These are phyloP conservation scores for Penicillium janthinellum DNA, from an alignment of 2,329 filamentous ascomycete species.

Conservation along the genomic window DNA sequence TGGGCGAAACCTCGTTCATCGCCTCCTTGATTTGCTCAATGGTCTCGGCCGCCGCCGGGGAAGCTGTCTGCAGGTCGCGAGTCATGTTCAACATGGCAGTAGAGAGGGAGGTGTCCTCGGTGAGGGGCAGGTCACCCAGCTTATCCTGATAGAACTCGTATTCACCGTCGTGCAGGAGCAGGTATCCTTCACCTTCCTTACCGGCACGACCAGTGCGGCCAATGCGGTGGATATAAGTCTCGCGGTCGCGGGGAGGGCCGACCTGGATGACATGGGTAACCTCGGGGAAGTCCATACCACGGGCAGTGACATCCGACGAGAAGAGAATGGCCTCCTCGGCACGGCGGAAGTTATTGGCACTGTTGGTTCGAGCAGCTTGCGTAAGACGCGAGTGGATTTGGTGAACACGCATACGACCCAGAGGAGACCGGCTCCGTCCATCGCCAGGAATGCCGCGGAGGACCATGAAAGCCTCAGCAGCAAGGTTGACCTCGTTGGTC, in stretches of 20 bases:
- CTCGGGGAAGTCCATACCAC: conserved; percentile 80
- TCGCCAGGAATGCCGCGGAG: conserved; percentile 38
- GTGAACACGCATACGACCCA: conserved; percentile 44
- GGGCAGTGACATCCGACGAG: conserved; percentile 77
- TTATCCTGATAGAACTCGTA: conserved; percentile 50
- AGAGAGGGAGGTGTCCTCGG: conserved; percentile 49
- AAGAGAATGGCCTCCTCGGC: conserved; percentile 67
- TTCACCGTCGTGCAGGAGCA: conserved; percentile 59
- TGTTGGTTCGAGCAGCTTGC: conserved; percentile 69
- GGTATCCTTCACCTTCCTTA: conserved; percentile 63
- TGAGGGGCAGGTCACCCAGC: conserved; percentile 58
- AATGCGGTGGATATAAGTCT: conserved; percentile 75
- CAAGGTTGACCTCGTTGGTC: conserved; percentile 70
- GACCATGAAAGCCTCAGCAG: conserved; percentile 59
- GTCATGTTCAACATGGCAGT: conserved; percentile 41
- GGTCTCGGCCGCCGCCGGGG: conserved; percentile 20
- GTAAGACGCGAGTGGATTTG: conserved; percentile 79
- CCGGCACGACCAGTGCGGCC: conserved; percentile 73
- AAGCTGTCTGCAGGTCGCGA: conserved; percentile 7
- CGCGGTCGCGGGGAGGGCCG: conserved; percentile 64
- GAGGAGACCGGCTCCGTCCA: conserved; percentile 26
- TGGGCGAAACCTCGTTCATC: conserved; percentile 29
- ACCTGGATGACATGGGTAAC: conserved; percentile 80
- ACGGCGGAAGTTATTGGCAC: conserved; percentile 71
- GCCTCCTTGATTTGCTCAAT: conserved; percentile 48